Evolutionary conservation across 257 asterid genomes (phyloP).

Genomic region (Lantana camara): DNA sequence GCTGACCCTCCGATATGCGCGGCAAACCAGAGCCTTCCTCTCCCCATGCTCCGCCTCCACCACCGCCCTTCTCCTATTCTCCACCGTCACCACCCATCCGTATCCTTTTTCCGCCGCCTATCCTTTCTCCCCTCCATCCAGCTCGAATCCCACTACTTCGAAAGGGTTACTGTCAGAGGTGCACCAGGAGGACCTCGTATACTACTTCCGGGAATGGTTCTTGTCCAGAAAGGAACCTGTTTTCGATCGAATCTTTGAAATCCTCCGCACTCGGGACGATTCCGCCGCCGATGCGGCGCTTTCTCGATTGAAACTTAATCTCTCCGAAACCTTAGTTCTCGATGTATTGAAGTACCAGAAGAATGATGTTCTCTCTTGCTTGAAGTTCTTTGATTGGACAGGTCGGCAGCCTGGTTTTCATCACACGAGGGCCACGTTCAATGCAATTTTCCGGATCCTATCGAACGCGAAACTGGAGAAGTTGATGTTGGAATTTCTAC

Average conservation of each 20-base stretch:
- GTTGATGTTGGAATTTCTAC: slow-evolving; percentile 55
- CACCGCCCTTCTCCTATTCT: slow-evolving; percentile 19
- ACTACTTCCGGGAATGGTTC: slow-evolving; percentile 71
- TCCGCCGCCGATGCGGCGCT: slow-evolving; percentile 45
- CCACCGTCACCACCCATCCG: slow-evolving; percentile 14
- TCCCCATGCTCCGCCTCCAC: slow-evolving; percentile 22
- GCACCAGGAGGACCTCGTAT: slow-evolving; percentile 33
- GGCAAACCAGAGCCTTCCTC: slow-evolving; percentile 40
- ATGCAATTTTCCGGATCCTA: slow-evolving; percentile 62
- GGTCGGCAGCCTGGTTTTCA: slow-evolving; percentile 70
- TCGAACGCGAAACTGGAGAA: slow-evolving; percentile 52
- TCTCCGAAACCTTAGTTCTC: slow-evolving; percentile 56
- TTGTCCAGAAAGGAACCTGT: slow-evolving; percentile 50
- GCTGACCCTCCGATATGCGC: slow-evolving; percentile 36
- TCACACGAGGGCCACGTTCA: slow-evolving; percentile 71
- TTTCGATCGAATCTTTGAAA: slow-evolving; percentile 55
- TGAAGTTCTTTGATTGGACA: slow-evolving; percentile 92
- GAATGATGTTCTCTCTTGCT: slow-evolving; percentile 64
- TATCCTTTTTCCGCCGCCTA: not conserved
- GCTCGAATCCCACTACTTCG: slow-evolving; percentile 7
- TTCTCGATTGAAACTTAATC: slow-evolving; percentile 48
- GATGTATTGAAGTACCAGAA: slow-evolving; percentile 56
- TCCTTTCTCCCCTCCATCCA: slow-evolving; percentile 14
- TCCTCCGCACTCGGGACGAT: slow-evolving; percentile 56
- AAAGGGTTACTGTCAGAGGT: slow-evolving; percentile 23